Evolutionary conservation across 2,329 filamentous ascomycete genomes (phyloP), one percentile per base, ranked within the genome.

Genomic region (Pseudogymnoascus sp.): DNA sequence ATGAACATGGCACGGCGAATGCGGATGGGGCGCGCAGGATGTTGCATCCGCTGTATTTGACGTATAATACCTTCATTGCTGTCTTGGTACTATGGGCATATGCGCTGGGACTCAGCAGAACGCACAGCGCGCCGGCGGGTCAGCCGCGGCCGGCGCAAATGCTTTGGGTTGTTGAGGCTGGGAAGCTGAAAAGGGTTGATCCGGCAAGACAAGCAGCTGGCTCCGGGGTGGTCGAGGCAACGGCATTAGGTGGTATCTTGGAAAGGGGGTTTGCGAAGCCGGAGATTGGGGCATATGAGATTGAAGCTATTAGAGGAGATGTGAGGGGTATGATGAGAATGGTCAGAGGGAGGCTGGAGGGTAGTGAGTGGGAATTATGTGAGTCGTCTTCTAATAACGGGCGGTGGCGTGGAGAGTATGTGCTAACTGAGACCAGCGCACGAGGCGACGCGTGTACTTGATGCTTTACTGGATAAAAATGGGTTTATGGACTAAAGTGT

Each of bases 1-100:
- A 67, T 9, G n/a, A 41, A 18, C 62, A 63, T 8, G 33, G 61
- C 9, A 64, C 65, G 16, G 33, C 21, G 12, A 55, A 61, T 14
- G 6, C 18, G 6, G 14, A 5, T 25, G 33, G 14, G 1, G 28
- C 3, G 5, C 33, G 49, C 14, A 18, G 14, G 16, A 12, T n/a
- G 25, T 37, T 61, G n/a, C 60, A 61, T 61, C 60, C 60, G 16
- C 41, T 61, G 11, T 40, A 61, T 28, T 37, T 61, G 11, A 61
- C 40, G 6, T 61, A 61, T 8, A 61, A 61, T 11, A 40, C 60
- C 3, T 61, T 61, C 7, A 61, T 61, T 21, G 38, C 38, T 12
- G 60, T 61, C 6, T 8, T 61, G 23, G 60, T 61, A 2, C 40
- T 61, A 8, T 61, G 60, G 60, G 60, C 38, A 6, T 55, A 61